Evolutionary conservation across 371 early-diverging fungal genomes (phyloP).

Genomic region (Circinella minor): DNA sequence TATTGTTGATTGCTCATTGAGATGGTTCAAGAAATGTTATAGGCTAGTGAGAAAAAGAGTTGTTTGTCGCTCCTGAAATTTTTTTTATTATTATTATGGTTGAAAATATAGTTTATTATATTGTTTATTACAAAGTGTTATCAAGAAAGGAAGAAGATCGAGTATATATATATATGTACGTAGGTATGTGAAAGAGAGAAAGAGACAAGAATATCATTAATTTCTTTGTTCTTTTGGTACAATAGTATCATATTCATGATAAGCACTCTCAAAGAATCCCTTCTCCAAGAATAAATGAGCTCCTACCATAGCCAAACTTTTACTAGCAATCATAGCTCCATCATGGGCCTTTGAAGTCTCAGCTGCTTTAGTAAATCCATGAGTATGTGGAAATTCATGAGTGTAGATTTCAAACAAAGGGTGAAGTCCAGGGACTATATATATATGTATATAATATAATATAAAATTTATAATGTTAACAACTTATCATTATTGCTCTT

Average conservation of each 20-base stretch:
- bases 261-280: neutral
- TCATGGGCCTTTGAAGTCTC: conserved; percentile 62
- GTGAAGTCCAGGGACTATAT: conserved; percentile 43
- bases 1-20: neutral
- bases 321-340: conserved; percentile 41
- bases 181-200: no score
- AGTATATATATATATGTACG: no score
- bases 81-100: no score
- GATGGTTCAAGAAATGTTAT: no score
- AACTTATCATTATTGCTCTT: no score
- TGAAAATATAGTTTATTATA: no score
- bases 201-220: neutral
- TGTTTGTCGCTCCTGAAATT: no score
- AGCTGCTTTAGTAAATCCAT: conserved; percentile 64
- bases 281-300: conserved; percentile 8
- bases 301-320: conserved; percentile 6
- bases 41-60: no score
- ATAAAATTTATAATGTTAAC: conserved; percentile 32
- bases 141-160: no score
- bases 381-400: conserved; percentile 62
- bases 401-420: conserved; percentile 43
- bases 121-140: no score
- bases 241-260: neutral
- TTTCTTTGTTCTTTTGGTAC: conserved; percentile 2
- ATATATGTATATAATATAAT: conserved; percentile 61